phyloP scores from a whole-genome alignment of 1,284 basidiomycete species.

The Mrakiaceae sp. region DNA sequence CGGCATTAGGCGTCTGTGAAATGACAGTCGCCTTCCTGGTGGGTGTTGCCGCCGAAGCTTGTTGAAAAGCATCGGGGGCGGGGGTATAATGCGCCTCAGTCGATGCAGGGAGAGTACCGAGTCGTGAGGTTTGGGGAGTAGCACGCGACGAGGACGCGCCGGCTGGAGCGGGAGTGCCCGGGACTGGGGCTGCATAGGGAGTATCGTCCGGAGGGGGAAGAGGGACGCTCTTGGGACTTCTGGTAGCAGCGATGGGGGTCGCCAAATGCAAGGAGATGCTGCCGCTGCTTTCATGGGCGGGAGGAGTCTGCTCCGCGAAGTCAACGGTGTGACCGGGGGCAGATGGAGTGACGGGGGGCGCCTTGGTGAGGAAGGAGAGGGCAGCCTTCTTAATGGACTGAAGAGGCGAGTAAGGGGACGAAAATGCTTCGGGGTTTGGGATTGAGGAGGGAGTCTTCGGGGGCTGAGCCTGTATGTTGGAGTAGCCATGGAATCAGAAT shows the following conservation, averaged over 20 bases:
- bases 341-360: too few species aligned
- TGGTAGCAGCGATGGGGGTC: too few species aligned
- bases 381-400: neutral
- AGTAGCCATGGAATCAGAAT: neutral
- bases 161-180: neutral
- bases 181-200: too few species aligned
- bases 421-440: neutral
- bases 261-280: too few species aligned
- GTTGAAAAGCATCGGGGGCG: neutral
- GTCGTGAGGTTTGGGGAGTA: neutral
- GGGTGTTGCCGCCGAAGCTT: neutral
- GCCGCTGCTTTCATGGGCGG: too few species aligned
- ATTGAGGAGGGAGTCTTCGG: neutral
- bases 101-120: too few species aligned
- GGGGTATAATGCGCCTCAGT: too few species aligned
- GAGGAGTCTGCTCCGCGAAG: too few species aligned
- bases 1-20: neutral
- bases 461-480: neutral
- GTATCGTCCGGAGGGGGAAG: too few species aligned
- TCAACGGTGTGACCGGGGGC: too few species aligned
- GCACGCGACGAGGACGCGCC: neutral
- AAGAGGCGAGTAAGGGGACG: neutral
- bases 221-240: too few species aligned
- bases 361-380: too few species aligned
- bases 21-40: neutral